These are phyloP conservation scores for Diplodia scrobiculata DNA, from an alignment of 2,329 filamentous ascomycete genomes.

Conservation along the genomic window DNA sequence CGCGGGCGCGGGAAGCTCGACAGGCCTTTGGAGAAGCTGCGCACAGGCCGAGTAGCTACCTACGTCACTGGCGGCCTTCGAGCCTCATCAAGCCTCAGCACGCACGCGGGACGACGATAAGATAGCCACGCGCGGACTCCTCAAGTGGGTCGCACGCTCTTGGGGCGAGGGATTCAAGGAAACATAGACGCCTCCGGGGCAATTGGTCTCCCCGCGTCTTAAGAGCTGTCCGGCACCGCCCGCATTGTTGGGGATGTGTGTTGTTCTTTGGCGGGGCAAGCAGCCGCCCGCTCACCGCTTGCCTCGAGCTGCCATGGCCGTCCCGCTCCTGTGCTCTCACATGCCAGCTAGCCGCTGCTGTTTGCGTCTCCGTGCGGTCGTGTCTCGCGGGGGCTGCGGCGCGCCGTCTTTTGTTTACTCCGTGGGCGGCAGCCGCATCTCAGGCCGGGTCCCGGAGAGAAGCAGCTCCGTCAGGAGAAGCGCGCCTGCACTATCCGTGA, in stretches of 20 bases:
- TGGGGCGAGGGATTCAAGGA: slow-evolving; percentile 3
- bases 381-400: not conserved
- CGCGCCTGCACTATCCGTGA: slow-evolving; percentile 3
- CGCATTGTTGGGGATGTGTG: slow-evolving; percentile 23
- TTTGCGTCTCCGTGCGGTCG: not conserved
- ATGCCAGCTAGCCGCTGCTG: not conserved
- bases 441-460: not conserved
- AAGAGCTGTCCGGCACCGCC: not conserved
- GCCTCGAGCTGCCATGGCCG: not conserved
- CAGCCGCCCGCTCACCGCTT: slow-evolving; percentile 15
- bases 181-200: slow-evolving; percentile 3
- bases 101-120: slow-evolving; percentile 11
- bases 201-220: slow-evolving; percentile 14
- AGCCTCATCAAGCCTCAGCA: slow-evolving; percentile 19
- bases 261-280: slow-evolving; percentile 22
- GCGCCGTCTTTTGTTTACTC: not conserved
- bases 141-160: slow-evolving; percentile 8
- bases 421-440: not conserved
- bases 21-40: slow-evolving; percentile 17
- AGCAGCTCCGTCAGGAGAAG: not conserved
- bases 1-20: slow-evolving; percentile 24
- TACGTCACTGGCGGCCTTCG: slow-evolving; percentile 25
- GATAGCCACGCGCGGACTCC: slow-evolving; percentile 15
- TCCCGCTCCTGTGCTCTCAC: slow-evolving; percentile 5
- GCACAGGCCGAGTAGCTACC: slow-evolving; percentile 15